Evolutionary conservation across 163 green algal genomes (phyloP).

Genomic region (Chloromonas sp.): DNA sequence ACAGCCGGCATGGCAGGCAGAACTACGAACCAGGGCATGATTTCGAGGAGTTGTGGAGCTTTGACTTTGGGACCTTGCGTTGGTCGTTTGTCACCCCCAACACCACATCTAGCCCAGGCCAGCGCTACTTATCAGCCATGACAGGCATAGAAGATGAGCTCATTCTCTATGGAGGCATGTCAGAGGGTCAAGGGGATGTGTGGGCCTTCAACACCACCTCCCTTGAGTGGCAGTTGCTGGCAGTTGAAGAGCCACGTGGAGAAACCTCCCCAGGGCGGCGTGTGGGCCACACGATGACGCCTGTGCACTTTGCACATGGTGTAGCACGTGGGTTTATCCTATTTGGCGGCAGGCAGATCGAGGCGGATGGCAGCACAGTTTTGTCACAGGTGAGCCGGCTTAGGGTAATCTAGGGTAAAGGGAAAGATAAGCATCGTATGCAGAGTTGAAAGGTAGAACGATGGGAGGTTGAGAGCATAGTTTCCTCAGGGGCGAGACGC

Average conservation of each 20-base stretch:
- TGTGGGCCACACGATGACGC: neutral
- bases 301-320: neutral
- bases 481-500: too few species aligned
- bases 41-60: constrained; percentile 34
- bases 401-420: too few species aligned
- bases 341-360: neutral
- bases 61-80: constrained; percentile 3
- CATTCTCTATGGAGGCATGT: constrained; percentile 26
- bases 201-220: constrained; percentile 15
- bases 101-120: constrained; percentile 11
- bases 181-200: constrained; percentile 25
- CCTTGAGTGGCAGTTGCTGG: neutral
- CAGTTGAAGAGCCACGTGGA: neutral
- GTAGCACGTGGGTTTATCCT: neutral
- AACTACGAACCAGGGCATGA: constrained; percentile 35
- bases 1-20: constrained; percentile 22
- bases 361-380: neutral
- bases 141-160: neutral
- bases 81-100: neutral
- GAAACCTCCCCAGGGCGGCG: neutral
- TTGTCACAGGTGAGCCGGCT: neutral
- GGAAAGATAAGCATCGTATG: too few species aligned
- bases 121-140: constrained; percentile 28
- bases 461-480: too few species aligned
- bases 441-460: too few species aligned